A percentile compares a stretch with the other conserved stretches of the same genome.
phyloP scores from a whole-genome alignment of 441 rosid species.

The Populus hybrid region DNA sequence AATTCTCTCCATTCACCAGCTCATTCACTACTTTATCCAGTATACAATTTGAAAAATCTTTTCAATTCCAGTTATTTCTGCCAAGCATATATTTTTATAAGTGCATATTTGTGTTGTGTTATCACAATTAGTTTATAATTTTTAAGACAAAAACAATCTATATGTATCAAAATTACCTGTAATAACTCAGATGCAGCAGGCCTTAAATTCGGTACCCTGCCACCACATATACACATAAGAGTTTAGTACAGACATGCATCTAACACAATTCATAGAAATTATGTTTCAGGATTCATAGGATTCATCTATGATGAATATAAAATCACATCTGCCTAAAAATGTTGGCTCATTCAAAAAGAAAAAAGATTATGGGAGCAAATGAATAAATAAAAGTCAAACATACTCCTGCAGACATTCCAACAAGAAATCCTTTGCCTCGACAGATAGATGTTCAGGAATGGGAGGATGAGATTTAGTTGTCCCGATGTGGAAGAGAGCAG shows the following conservation, averaged over 20 bases:
- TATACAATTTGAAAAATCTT: neutral
- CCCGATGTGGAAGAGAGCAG: constrained; percentile 91
- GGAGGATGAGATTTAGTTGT: constrained; percentile 96
- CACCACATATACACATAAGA: constrained; percentile 19
- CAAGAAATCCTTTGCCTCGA: constrained; percentile 76
- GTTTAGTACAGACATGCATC: neutral
- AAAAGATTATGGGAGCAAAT: constrained; percentile 2
- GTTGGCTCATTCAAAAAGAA: constrained; percentile 12
- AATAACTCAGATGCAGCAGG: constrained; percentile 70
- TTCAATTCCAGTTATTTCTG: neutral
- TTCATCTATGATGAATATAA: neutral
- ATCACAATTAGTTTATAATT: constrained; percentile 17
- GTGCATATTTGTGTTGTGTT: neutral
- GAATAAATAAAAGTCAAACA: constrained; percentile 10
- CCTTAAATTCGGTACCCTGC: constrained; percentile 85
- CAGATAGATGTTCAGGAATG: constrained; percentile 85
- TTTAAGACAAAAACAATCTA: constrained; percentile 1
- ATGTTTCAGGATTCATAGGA: neutral
- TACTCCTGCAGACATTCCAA: constrained; percentile 86
- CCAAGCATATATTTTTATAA: neutral
- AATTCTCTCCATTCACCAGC: neutral
- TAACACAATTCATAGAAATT: neutral
- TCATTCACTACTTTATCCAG: neutral
- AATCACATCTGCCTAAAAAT: neutral
- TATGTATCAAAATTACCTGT: constrained; percentile 49